Evolutionary conservation across 1,284 basidiomycete species (phyloP).

Genomic region (Wallemia hederae): DNA sequence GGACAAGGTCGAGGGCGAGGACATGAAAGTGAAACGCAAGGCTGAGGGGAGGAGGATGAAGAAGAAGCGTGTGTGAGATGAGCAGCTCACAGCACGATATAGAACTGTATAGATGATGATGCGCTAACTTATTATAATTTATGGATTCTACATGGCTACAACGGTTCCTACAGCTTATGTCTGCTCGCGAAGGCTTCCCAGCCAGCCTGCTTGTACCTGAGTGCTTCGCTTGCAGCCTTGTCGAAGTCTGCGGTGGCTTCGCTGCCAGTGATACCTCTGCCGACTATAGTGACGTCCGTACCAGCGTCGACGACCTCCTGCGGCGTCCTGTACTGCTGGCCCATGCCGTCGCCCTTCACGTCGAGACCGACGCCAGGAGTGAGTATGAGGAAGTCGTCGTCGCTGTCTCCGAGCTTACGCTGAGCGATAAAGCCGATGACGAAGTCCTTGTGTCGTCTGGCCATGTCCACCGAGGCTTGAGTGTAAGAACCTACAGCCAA

Average conservation of each 20-base stretch:
- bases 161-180: slow-evolving; percentile 3
- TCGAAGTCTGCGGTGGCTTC: slow-evolving; percentile 27
- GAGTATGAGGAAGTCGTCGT: slow-evolving; percentile 61
- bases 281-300: slow-evolving; percentile 96
- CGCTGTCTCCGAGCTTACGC: slow-evolving; percentile 35
- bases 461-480: slow-evolving; percentile 57
- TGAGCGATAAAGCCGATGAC: slow-evolving; percentile 91
- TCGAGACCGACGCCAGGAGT: slow-evolving; percentile 83
- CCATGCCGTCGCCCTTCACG: slow-evolving; percentile 53
- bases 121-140: no score
- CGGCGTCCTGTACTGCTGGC: slow-evolving; percentile 90
- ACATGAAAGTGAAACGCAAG: neutral
- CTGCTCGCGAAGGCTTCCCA: slow-evolving; percentile 63
- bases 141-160: no score
- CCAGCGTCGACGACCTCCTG: slow-evolving; percentile 57
- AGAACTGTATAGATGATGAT: no score
- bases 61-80: neutral
- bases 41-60: neutral
- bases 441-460: slow-evolving; percentile 45
- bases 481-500: slow-evolving; percentile 67
- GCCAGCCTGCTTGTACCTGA: slow-evolving; percentile 46
- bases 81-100: neutral
- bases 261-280: slow-evolving; percentile 71
- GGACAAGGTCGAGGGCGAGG: neutral
- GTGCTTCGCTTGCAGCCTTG: slow-evolving; percentile 34